Evolutionary conservation across 176 grass and related monocot species (phyloP).

Genomic region (Coix lacrymajobi): DNA sequence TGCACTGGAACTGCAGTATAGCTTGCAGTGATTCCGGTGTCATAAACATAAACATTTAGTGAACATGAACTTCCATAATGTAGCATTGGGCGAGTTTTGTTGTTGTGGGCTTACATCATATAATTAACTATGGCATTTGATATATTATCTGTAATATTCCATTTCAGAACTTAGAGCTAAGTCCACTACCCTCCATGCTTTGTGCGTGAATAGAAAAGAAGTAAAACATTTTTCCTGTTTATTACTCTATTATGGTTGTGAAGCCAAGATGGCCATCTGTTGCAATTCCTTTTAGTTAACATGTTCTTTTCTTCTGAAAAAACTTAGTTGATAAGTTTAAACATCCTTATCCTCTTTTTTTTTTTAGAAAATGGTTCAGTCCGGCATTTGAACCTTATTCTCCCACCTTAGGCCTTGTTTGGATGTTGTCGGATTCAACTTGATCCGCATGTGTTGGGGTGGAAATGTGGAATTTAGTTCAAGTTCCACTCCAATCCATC

Average conservation of each 20-base stretch:
- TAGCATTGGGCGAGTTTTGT: neutral
- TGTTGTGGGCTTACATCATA: neutral
- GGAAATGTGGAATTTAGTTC: too few relatives aligned
- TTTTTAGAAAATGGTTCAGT: neutral
- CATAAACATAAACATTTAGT: neutral
- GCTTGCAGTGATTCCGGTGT: neutral
- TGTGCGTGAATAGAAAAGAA: neutral
- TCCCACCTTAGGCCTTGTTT: too few relatives aligned
- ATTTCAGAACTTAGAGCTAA: conserved; percentile 8
- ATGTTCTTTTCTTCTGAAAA: neutral
- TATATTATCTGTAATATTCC: neutral
- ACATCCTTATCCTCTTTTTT: neutral
- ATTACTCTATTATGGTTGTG: conserved; percentile 16
- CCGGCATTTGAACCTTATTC: neutral
- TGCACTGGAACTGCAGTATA: neutral
- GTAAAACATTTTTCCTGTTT: neutral
- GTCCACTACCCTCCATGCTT: neutral
- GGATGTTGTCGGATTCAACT: too few relatives aligned
- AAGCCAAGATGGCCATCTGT: neutral
- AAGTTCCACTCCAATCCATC: too few relatives aligned
- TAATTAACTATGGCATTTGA: conserved; percentile 7
- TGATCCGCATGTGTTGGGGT: too few relatives aligned
- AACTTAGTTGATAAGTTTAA: neutral
- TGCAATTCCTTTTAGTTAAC: neutral
- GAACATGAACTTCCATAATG: neutral